Base-by-base conservation (phyloP, 441 rosid species). In the Raphanus hybrid region DNA sequence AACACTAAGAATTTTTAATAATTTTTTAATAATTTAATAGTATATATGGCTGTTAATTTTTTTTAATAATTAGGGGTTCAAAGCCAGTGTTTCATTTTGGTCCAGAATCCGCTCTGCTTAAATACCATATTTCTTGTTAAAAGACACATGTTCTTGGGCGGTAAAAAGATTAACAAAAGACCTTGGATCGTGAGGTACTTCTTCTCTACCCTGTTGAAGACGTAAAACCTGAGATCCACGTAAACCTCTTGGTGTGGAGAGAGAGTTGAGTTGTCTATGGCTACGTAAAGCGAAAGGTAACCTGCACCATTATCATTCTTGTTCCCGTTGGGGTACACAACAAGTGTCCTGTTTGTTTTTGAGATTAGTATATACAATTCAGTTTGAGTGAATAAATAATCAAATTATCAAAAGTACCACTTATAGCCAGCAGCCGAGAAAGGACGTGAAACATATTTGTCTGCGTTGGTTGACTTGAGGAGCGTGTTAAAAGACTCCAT, bases 181-280 rank as follows among this genome's bases (percentile, higher is more conserved):
- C 54, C 54, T 48, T 48, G 54, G 54, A 48, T 48, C 54, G 54
- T 48, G 54, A 48, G 5, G 54, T 48, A 48, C 54, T 48, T 48
- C 54, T 48, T 48, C 16, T 48, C 54, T 48, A 48, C 14, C 16
- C 16, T 12, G 16, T 48, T 48, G 54, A 48, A 48, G 54, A 48
- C 15, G 54, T 48, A 48, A 48, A 48, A 48, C 15, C 54, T 48
- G 16, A 48, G 54, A 12, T 48, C 54, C 6, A 48, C 54, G 54
- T 48, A 48, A 48, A 48, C 16, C 54, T 48, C 54, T 48, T 48
- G 54, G 1, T 48, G 54, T 12, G 54, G 54, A 48, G 54, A 48
- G 54, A 48, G 54, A n/a, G 54, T 48, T 48, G 54, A 48, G 54
- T 48, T 48, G 54, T 48, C 54, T 48, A 48, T 48, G 54, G 54